Evolutionary conservation across 495 filamentous ascomycete species (phyloP).

Genomic region (Hypoxylon intermedium): DNA sequence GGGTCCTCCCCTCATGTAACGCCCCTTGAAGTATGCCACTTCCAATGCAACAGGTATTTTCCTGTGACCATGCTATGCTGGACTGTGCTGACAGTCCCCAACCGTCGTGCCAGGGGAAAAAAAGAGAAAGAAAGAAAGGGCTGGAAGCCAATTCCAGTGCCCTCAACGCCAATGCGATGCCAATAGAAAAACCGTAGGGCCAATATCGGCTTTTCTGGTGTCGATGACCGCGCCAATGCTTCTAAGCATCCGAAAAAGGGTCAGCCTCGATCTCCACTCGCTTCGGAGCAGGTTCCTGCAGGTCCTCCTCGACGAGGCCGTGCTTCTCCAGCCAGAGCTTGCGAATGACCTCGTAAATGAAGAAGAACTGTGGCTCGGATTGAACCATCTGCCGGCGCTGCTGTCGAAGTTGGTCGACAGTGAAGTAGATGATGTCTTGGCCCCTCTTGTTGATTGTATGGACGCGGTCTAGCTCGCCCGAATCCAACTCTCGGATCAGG

Average conservation of each 20-base stretch:
- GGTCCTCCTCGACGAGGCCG: conserved; percentile 35
- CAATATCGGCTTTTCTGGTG: not conserved
- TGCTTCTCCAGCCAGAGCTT: conserved; percentile 72
- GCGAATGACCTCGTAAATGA: conserved; percentile 86
- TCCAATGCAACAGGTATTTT: conserved; percentile 22
- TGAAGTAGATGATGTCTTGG: conserved; percentile 65
- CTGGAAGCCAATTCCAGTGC: conserved; percentile 2
- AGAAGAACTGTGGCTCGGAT: conserved; percentile 81
- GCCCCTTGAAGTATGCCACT: conserved; percentile 21
- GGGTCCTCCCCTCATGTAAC: not conserved
- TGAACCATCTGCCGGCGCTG: conserved; percentile 98
- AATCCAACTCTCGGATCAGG: conserved; percentile 79
- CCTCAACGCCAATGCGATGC: conserved; percentile 16
- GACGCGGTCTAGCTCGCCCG: conserved; percentile 67
- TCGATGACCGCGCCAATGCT: conserved; percentile 18
- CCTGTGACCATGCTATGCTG: conserved; percentile 15
- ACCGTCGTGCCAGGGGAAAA: not conserved
- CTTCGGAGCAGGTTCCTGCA: conserved; percentile 54
- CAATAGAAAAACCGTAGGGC: not conserved
- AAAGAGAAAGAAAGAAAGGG: not conserved
- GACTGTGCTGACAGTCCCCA: not conserved
- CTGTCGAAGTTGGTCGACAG: conserved; percentile 81
- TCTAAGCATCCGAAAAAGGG: conserved; percentile 41
- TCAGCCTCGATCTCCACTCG: conserved; percentile 52
- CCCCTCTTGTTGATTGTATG: conserved; percentile 32